Base-by-base conservation (phyloP, 768 basidiomycete species). In the Obba rivulosa region DNA sequence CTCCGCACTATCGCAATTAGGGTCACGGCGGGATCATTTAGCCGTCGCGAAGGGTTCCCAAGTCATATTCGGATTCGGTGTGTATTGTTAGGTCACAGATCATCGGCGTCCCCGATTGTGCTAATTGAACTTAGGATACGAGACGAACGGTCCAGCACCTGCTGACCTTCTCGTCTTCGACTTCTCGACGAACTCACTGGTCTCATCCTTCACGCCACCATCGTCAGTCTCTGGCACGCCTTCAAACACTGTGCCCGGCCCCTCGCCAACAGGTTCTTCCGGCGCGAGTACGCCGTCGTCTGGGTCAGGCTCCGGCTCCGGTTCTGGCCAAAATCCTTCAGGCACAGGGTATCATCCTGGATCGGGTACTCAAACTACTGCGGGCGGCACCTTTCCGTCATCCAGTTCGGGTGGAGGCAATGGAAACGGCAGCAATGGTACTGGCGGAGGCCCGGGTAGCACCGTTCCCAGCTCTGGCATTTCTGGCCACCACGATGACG, bases 11-110 rank as follows among this genome's bases (percentile, higher is more conserved):
- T 66, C 75, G 16, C 75, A 77, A 44, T 63, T 92, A 4, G 87
- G 85, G 3, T 59, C 72, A 20, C 72, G 88, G 42, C 77, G 76
- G 39, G 87, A 92, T 62, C 91, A 93, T 62, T 78, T 83, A 54
- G 90, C 86, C 9, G 70, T 85, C 3, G 70, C 71, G 31, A 70
- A 75, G 25, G 83, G 80, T 11, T 68, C 72, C 25, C 71, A 78
- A 46, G 81, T 91, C 18, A 62, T 93, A 9, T 87, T 92, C 62
- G 85, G 83, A 28, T 87, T 85, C 59, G 89, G 89, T 90, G 56
- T 55, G 84, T 66, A 20, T 41, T 44, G 18, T 25, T n/a, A 11
- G 43, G 34, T 22, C 16, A 36, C 11, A 24, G 28, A 37, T 44
- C 41, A 13, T 41, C 31, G 9, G 17, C 23, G 13, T 41, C 20